These are phyloP conservation scores for Colletotrichum higginsianum DNA, from an alignment of 2,329 filamentous ascomycete genomes.

Conservation along the genomic window DNA sequence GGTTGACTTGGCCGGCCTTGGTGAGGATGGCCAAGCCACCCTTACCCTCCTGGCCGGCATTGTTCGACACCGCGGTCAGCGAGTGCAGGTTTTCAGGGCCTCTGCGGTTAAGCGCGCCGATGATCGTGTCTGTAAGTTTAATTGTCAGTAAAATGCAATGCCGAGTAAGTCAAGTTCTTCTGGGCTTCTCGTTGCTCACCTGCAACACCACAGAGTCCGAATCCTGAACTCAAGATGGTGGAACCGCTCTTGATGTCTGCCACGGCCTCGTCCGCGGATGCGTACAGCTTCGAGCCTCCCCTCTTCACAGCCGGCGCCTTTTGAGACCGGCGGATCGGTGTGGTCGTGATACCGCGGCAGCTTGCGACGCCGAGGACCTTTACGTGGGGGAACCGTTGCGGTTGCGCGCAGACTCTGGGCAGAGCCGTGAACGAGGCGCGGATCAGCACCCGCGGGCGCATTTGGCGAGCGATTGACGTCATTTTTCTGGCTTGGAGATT, in stretches of 20 bases:
- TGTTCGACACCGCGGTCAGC: constrained; percentile 85
- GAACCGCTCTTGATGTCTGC: constrained; percentile 79
- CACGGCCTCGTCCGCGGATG: constrained; percentile 76
- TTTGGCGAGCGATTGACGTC: constrained; percentile 32
- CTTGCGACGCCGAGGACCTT: constrained; percentile 16
- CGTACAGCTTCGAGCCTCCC: constrained; percentile 63
- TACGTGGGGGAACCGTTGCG: constrained; percentile 36
- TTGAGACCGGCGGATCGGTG: constrained; percentile 19
- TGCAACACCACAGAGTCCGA: constrained; percentile 85
- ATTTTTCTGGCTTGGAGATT: not conserved
- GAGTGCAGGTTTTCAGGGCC: constrained; percentile 74
- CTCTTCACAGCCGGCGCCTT: constrained; percentile 44
- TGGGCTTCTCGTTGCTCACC: constrained; percentile 59
- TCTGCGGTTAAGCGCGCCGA: constrained; percentile 74
- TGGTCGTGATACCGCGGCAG: constrained; percentile 35
- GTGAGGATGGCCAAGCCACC: constrained; percentile 79
- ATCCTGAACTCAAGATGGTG: constrained; percentile 82
- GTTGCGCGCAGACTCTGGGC: constrained; percentile 27
- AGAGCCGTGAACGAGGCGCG: constrained; percentile 22
- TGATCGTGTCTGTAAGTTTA: constrained; percentile 73
- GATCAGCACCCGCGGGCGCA: constrained; percentile 37
- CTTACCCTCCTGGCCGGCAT: constrained; percentile 79
- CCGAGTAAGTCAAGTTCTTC: not conserved
- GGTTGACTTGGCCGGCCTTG: constrained; percentile 77
- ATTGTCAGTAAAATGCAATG: not conserved